Base-by-base conservation (phyloP, 345 rosid genomes). In the Erysimum cheiranthoides region DNA sequence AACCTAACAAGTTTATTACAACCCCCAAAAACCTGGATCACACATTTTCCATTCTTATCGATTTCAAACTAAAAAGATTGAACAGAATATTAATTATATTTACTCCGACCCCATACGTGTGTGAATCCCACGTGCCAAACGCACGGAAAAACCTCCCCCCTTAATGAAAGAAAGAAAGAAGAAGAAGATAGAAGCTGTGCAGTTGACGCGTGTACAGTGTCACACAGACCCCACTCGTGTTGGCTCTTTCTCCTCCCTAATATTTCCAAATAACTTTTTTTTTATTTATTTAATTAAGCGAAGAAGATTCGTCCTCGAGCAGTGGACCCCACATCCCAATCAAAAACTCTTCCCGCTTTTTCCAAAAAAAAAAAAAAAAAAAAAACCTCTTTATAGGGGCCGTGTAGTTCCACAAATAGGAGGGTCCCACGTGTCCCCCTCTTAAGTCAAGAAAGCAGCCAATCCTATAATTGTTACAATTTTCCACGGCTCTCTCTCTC, bases 191-290 rank as follows among this genome's bases (percentile, higher is more conserved):
- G 64, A 61, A 40, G 34, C 74, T 78, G 73, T 78, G 43, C 40
- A 71, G 77, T 78, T 78, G 81, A 78, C 81, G 78, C 77, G 81
- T 78, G 78, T 73, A 78, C 73, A 78, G 77, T 78, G 34, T 17
- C 17, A 49, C 28, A 35, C 27, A 58, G 61, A 34, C 56, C 81
- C 81, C 59, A 73, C 70, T 66, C 70, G 40, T 72, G 77, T 40
- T 60, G 70, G 78, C 69, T 66, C 56, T 60, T 73, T 52, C 81
- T 66, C 64, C 56, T 50, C 77, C 56, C 73, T 57, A 49, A 58
- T 57, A 71, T 57, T 56, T 77, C 75, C 75, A 70, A 61, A 67
- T 57, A 47, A 32, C 12, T 1, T 65, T 74, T 27, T 27, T 42
- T 39, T 34, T 2, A 10, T 14, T 11, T 50, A 4, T 31, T 53